phyloP scores from a whole-genome alignment of 306 rosid genomes.

The cucumber (Cucumis sativus) region DNA sequence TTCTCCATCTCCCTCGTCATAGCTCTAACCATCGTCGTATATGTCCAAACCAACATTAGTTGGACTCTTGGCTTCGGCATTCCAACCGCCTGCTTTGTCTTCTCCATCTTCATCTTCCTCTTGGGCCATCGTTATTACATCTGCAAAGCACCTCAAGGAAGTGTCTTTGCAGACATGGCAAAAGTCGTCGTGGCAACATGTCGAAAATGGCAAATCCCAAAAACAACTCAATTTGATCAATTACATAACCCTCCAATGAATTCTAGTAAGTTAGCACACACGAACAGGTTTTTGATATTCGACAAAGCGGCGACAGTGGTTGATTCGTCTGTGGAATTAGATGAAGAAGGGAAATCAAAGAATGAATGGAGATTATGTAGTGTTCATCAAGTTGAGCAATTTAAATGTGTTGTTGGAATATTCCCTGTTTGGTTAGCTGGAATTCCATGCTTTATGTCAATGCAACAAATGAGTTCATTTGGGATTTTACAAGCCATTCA shows the following conservation, averaged over 20 bases:
- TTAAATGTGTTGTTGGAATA: slow-evolving; percentile 26
- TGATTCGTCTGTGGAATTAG: slow-evolving; percentile 23
- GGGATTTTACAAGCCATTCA: slow-evolving; percentile 52
- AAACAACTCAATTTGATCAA: slow-evolving; percentile 5
- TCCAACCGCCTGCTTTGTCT: slow-evolving; percentile 31
- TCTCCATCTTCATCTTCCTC: slow-evolving; percentile 29
- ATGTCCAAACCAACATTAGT: slow-evolving; percentile 34
- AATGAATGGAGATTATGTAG: slow-evolving; percentile 37
- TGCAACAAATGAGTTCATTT: slow-evolving; percentile 36
- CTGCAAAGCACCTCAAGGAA: slow-evolving; percentile 28
- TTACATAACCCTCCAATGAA: slow-evolving; percentile 18
- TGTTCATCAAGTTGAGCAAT: slow-evolving; percentile 36
- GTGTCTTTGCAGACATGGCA: slow-evolving; percentile 21
- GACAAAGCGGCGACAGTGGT: slow-evolving; percentile 38
- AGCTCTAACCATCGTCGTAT: slow-evolving; percentile 40
- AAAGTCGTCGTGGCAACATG: slow-evolving; percentile 26
- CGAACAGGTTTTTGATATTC: slow-evolving; percentile 23
- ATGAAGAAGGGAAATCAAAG: slow-evolving; percentile 16
- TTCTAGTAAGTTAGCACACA: slow-evolving; percentile 6
- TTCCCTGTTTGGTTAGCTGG: slow-evolving; percentile 42
- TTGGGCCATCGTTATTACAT: slow-evolving; percentile 20
- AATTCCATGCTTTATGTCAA: slow-evolving; percentile 30
- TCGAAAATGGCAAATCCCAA: slow-evolving; percentile 12
- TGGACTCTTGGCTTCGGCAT: slow-evolving; percentile 46
- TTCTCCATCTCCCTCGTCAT: slow-evolving; percentile 37